A percentile compares a stretch with the other conserved stretches of the same genome.
phyloP scores from a whole-genome alignment of 306 rosid genomes.

The Elaeagnus macrophylla region DNA sequence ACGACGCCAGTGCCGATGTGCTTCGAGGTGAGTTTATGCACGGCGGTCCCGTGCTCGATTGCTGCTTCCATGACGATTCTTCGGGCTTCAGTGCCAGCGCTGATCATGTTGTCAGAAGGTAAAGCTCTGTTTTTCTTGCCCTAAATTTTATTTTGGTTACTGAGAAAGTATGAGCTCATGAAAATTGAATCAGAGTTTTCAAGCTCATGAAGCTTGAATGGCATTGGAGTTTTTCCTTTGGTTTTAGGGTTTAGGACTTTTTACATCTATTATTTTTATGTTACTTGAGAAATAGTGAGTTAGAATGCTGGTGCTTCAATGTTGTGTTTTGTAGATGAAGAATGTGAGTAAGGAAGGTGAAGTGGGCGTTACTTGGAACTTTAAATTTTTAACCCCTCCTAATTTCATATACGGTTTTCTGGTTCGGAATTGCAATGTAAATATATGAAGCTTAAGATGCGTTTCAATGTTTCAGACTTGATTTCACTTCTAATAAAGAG shows the following conservation, averaged over 20 bases:
- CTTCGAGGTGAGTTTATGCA: conserved; percentile 85
- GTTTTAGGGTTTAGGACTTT: no score
- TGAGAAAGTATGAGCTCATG: no score
- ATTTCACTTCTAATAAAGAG: conserved; percentile 65
- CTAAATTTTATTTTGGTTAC: background rate
- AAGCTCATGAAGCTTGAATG: no score
- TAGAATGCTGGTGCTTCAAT: no score
- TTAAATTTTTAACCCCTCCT: no score
- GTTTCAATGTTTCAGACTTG: conserved; percentile 39
- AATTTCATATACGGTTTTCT: background rate
- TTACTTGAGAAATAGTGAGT: no score
- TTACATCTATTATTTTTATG: no score
- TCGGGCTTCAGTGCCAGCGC: conserved; percentile 79
- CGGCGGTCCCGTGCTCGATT: conserved; percentile 74
- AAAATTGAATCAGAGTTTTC: no score
- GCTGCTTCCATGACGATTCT: conserved; percentile 93
- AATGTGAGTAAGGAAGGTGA: no score
- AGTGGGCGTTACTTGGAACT: no score
- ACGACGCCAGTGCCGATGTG: conserved; percentile 75
- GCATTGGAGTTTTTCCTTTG: no score
- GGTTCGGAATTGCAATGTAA: background rate
- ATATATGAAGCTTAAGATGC: background rate
- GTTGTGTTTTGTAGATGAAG: no score
- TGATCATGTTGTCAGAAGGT: conserved; percentile 73
- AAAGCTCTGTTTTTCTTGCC: conserved; percentile 9